Conservation (phyloP, 139 green algal species). For the Edaphochlamys debaryana region DNA sequence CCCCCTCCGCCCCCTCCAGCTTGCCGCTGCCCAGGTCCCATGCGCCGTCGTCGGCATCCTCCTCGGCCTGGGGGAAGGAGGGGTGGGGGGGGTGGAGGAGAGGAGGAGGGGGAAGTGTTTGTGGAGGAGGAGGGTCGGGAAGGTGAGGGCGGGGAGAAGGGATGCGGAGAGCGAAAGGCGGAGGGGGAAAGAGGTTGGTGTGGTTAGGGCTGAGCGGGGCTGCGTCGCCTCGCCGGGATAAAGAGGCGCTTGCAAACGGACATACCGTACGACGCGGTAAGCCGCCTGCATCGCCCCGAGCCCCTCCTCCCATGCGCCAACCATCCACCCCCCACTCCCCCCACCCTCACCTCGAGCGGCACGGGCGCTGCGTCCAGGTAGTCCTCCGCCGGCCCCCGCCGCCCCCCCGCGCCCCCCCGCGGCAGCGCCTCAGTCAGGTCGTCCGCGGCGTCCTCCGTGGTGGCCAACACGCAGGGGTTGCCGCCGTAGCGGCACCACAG, state of each 20-base stretch:
- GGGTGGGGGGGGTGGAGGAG: background rate
- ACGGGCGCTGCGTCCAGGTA: background rate
- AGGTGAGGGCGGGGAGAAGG: too few relatives aligned
- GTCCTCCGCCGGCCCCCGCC: background rate
- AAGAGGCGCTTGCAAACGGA: too few relatives aligned
- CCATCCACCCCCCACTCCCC: background rate
- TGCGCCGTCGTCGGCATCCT: conserved; percentile 4
- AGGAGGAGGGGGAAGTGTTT: too few relatives aligned
- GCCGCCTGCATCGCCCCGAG: too few relatives aligned
- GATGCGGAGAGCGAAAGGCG: too few relatives aligned
- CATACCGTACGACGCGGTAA: too few relatives aligned
- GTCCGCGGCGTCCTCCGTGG: background rate
- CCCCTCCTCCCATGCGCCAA: too few relatives aligned
- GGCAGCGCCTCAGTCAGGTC: background rate
- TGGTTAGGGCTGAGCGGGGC: too few relatives aligned
- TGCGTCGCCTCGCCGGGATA: too few relatives aligned
- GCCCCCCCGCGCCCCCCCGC: background rate
- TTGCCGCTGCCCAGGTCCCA: background rate
- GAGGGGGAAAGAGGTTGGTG: too few relatives aligned
- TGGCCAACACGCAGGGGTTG: background rate
- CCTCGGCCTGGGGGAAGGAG: background rate
- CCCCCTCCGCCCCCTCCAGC: background rate
- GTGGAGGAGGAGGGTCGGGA: too few relatives aligned
- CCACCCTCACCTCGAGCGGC: background rate
- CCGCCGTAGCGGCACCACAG: conserved; percentile 27